phyloP scores from a whole-genome alignment of 2,329 filamentous ascomycete genomes.

The Clarireedia monteithiana region DNA sequence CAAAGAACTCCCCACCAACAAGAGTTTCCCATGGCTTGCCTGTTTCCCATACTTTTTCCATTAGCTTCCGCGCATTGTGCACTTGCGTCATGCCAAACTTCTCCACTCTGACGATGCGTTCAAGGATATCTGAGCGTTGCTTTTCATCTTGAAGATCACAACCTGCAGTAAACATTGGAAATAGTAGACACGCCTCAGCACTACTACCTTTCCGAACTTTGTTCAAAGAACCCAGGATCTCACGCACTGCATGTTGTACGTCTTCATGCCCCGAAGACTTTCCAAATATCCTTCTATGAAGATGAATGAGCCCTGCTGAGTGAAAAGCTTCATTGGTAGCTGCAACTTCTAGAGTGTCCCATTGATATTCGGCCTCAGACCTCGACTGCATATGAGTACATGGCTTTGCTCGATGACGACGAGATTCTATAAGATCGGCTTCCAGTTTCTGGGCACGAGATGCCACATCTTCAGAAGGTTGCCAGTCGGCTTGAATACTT shows the following conservation, averaged over 20 bases:
- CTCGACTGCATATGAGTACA: conserved; percentile 39
- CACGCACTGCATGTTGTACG: conserved; percentile 55
- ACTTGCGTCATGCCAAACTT: conserved; percentile 71
- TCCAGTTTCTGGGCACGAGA: conserved; percentile 52
- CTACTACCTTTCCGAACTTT: conserved; percentile 58
- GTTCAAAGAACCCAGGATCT: conserved; percentile 54
- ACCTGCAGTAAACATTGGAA: conserved; percentile 77
- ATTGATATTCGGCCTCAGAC: conserved; percentile 42
- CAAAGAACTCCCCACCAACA: conserved; percentile 31
- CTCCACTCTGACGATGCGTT: conserved; percentile 60
- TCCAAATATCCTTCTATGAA: conserved; percentile 65
- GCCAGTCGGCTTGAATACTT: conserved; percentile 47
- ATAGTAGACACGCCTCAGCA: conserved; percentile 67
- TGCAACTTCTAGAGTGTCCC: conserved; percentile 56
- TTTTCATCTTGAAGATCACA: conserved; percentile 56
- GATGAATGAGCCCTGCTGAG: conserved; percentile 68
- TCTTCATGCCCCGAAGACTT: conserved; percentile 47
- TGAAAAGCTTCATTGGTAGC: conserved; percentile 75
- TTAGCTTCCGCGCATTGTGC: conserved; percentile 51
- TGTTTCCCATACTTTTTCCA: conserved; percentile 64
- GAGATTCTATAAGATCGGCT: conserved; percentile 50
- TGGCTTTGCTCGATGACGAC: conserved; percentile 33
- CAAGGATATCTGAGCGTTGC: conserved; percentile 53
- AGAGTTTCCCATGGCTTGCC: conserved; percentile 61
- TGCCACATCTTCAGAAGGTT: conserved; percentile 45